Evolutionary conservation across 75 land plant species (phyloP).

Genomic region (Adiantum capillusveneris): DNA sequence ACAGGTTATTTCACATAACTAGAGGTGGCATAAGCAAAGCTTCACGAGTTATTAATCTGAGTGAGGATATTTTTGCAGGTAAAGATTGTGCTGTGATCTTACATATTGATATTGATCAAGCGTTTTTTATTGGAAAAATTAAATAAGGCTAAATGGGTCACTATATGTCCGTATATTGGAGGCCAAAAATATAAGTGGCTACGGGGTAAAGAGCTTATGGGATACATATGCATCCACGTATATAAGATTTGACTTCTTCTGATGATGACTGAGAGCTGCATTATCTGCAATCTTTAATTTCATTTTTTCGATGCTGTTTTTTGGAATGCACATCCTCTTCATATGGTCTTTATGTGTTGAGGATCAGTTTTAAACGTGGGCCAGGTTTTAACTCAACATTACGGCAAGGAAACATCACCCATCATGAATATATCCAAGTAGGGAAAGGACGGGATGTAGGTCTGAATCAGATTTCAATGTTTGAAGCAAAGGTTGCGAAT

Average conservation of each 20-base stretch:
- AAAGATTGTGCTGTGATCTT: not conserved
- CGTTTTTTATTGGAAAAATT: too few species aligned
- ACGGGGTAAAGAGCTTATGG: too few species aligned
- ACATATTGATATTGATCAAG: too few species aligned
- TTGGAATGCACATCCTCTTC: not conserved
- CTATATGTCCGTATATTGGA: too few species aligned
- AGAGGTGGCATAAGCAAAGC: conserved; percentile 95
- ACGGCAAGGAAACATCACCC: conserved; percentile 85
- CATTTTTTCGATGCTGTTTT: not conserved
- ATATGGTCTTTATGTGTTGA: conserved; percentile 15
- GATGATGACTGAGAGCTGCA: too few species aligned
- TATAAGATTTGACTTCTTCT: too few species aligned
- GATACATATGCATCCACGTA: too few species aligned
- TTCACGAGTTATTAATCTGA: conserved; percentile 74
- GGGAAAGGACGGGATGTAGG: conserved; percentile 99
- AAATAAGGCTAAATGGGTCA: too few species aligned
- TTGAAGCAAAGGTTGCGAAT: conserved; percentile 96
- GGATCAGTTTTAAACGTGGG: conserved; percentile 10
- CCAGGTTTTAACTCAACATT: conserved; percentile 92
- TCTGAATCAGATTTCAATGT: conserved; percentile 86
- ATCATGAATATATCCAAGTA: conserved; percentile 98
- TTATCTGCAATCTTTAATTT: too few species aligned
- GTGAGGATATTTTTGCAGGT: conserved; percentile 97
- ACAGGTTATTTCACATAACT: conserved; percentile 83
- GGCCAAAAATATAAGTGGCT: too few species aligned